Percentiles rank a stretch among this genome's conserved stretches.
Conservation (phyloP, 2,329 filamentous ascomycete genomes). For the Sphaceloma murrayae region DNA sequence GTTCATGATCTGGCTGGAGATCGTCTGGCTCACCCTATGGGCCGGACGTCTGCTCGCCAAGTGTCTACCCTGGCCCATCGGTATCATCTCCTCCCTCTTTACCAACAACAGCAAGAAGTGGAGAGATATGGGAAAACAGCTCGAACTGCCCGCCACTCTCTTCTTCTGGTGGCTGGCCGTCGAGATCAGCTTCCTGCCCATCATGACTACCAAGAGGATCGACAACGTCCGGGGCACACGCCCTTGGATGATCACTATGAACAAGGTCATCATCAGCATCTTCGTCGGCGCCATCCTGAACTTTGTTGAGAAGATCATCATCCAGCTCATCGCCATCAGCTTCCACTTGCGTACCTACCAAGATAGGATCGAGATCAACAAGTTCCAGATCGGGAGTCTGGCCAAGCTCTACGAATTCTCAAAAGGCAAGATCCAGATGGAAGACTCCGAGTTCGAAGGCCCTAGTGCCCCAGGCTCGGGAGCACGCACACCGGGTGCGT, state of each 20-base stretch:
- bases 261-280: slow-evolving; percentile 79
- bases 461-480: slow-evolving; percentile 45
- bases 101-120: slow-evolving; percentile 89
- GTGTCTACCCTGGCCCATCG: slow-evolving; percentile 52
- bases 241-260: slow-evolving; percentile 65
- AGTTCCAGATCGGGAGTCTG: slow-evolving; percentile 68
- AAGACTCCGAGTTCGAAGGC: slow-evolving; percentile 69
- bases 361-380: slow-evolving; percentile 83
- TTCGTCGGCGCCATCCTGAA: slow-evolving; percentile 74
- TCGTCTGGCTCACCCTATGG: slow-evolving; percentile 88
- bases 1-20: slow-evolving; percentile 94
- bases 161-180: slow-evolving; percentile 91
- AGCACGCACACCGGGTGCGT: slow-evolving; percentile 61
- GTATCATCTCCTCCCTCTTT: slow-evolving; percentile 59
- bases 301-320: slow-evolving; percentile 82
- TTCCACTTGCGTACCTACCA: slow-evolving; percentile 89
- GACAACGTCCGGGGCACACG: slow-evolving; percentile 44
- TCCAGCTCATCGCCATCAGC: slow-evolving; percentile 86
- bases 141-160: slow-evolving; percentile 75
- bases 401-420: slow-evolving; percentile 57
- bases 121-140: slow-evolving; percentile 74
- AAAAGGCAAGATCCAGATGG: slow-evolving; percentile 54
- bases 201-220: slow-evolving; percentile 58
- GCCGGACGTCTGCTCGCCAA: slow-evolving; percentile 57
- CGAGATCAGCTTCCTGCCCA: slow-evolving; percentile 75